Evolutionary conservation across 2,329 filamentous ascomycete species (phyloP).

Genomic region (Ceratocystis cacaofunesta): DNA sequence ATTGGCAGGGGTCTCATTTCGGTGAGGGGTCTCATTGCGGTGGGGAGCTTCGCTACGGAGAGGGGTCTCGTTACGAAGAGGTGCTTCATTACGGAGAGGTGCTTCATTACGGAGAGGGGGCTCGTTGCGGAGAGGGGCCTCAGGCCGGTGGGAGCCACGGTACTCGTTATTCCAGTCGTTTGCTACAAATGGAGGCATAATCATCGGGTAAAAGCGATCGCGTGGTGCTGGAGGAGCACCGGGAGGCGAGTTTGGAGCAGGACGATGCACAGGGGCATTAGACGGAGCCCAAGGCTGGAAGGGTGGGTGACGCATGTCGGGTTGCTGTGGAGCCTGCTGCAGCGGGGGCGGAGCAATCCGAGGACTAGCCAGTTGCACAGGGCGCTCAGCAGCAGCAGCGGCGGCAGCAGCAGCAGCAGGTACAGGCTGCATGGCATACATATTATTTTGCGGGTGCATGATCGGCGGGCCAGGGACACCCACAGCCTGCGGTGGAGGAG

Average conservation of each 20-base stretch:
- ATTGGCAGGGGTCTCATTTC: not conserved
- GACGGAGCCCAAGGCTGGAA: constrained; percentile 12
- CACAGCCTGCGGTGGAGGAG: not conserved
- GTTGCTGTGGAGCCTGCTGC: constrained; percentile 3
- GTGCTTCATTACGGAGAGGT: constrained; percentile 7
- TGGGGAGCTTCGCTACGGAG: constrained; percentile 8
- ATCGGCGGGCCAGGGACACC: constrained; percentile 11
- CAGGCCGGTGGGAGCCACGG: constrained; percentile 7
- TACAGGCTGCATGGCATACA: not conserved
- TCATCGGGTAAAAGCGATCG: constrained; percentile 11
- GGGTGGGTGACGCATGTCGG: not conserved
- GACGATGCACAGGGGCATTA: constrained; percentile 9
- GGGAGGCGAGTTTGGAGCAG: constrained; percentile 9
- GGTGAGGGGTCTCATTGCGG: not conserved
- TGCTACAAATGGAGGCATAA: constrained; percentile 3
- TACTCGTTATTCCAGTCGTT: constrained; percentile 13
- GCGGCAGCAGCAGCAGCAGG: not conserved
- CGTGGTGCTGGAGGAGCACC: not conserved
- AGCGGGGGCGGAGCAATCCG: constrained; percentile 6
- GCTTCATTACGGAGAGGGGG: not conserved
- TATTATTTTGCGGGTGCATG: not conserved
- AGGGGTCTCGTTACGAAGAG: constrained; percentile 6
- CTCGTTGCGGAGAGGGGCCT: constrained; percentile 9
- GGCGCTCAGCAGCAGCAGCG: constrained; percentile 16
- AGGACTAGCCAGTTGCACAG: constrained; percentile 19